These are phyloP conservation scores for Fusarium avenaceum DNA, from an alignment of 2,329 filamentous ascomycete species.

Conservation along the genomic window DNA sequence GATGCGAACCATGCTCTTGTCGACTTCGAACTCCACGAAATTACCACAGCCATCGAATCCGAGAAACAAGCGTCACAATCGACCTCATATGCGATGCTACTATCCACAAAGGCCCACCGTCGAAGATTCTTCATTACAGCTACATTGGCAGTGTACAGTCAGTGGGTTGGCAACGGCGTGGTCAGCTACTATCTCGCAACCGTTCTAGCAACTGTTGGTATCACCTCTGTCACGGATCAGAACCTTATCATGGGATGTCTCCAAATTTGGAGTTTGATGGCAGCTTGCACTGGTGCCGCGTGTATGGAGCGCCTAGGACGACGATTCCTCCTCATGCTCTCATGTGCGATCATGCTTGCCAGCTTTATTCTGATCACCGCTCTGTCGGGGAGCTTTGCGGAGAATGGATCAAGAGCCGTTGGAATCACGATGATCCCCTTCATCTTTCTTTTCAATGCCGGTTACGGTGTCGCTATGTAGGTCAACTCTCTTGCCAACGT, in stretches of 20 bases:
- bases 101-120: slow-evolving; percentile 20
- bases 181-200: slow-evolving; percentile 27
- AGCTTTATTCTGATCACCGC: slow-evolving; percentile 26
- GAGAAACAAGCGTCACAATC: slow-evolving; percentile 25
- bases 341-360: slow-evolving; percentile 20
- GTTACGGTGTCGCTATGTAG: slow-evolving; percentile 23
- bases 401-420: slow-evolving; percentile 16
- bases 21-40: slow-evolving; percentile 26
- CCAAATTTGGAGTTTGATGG: slow-evolving; percentile 24
- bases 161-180: slow-evolving; percentile 27
- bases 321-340: slow-evolving; percentile 15
- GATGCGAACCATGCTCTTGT: slow-evolving; percentile 16
- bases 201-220: slow-evolving; percentile 7
- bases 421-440: slow-evolving; percentile 26
- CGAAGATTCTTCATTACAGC: slow-evolving; percentile 19
- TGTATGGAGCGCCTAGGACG: slow-evolving; percentile 10
- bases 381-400: slow-evolving; percentile 17
- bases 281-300: slow-evolving; percentile 10
- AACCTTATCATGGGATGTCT: slow-evolving; percentile 27
- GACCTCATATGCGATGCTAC: slow-evolving; percentile 7
- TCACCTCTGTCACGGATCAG: slow-evolving; percentile 27
- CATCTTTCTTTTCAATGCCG: slow-evolving; percentile 24
- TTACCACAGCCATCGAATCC: slow-evolving; percentile 19
- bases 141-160: slow-evolving; percentile 20
- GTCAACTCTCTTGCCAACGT: rapidly evolving